Base-by-base conservation (phyloP, 192 early-diverging fungal genomes). In the Entomortierella parvispora region DNA sequence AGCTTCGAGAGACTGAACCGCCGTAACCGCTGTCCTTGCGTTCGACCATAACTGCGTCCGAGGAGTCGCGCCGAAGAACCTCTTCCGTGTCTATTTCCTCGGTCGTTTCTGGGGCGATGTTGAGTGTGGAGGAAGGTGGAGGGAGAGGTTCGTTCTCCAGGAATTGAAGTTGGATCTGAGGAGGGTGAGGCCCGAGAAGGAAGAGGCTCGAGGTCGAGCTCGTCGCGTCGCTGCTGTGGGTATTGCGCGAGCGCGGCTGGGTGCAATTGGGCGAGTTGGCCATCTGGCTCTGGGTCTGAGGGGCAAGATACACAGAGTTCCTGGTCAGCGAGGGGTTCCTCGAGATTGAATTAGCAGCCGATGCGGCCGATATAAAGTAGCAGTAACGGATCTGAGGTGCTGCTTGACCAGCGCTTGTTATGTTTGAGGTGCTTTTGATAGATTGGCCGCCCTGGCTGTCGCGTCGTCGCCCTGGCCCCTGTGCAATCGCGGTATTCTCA, bases 21-120 rank as follows among this genome's bases (percentile, higher is more conserved):
- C 74, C 74, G 22, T 77, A 77, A 28, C 74, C 74, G 23, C 74
- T 77, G 33, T 77, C 74, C 43, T 77, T 77, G 14, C 74, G 74
- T 26, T 77, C 74, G 0, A 77, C 74, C 11, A 46, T 34, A 20
- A 68, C 72, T 15, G n/a, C 52, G 31, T 68, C 65, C 6, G 72
- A 34, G 4, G 53, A 2, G 2, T 43, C 37, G 17, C 22, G 28
- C 6, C 44, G 17, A 4, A 20, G 22, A 20, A 40, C 26, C 11
- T 44, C 14, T 23, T 49, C 23, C 14, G 47, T 33, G 18, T 26
- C 25, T 14, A 20, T 18, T 7, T 26, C 54, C 26, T 26, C 20
- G 31, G 61, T 17, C 22, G 57, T 22, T 4, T 44, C 37, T 4
- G 33, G 22, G 15, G 42, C 12, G 37, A 9, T 40, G 37, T 50